Evolutionary conservation across 1,139 yeast species (phyloP).

Genomic region (Candida dubliniensis): DNA sequence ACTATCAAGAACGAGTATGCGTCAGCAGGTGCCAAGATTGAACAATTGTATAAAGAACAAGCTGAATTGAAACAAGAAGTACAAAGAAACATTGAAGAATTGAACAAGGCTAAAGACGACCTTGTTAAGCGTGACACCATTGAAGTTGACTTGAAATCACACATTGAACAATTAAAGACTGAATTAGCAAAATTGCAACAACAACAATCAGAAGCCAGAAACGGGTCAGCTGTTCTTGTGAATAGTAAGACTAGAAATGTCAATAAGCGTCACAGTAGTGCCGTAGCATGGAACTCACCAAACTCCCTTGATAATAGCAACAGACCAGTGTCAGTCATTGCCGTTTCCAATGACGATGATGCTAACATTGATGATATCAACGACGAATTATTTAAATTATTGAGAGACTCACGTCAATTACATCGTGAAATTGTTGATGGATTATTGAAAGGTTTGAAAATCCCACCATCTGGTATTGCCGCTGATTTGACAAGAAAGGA

Average conservation of each 20-base stretch:
- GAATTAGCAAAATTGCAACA: conserved; percentile 57
- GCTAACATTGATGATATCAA: conserved; percentile 67
- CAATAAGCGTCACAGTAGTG: conserved; percentile 45
- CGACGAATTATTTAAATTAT: conserved; percentile 66
- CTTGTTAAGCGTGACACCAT: conserved; percentile 64
- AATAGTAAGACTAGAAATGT: conserved; percentile 33
- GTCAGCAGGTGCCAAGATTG: conserved; percentile 62
- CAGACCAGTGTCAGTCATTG: conserved; percentile 61
- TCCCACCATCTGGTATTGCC: conserved; percentile 83
- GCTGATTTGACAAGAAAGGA: conserved; percentile 85
- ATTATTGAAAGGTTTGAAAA: conserved; percentile 79
- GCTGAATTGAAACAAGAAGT: conserved; percentile 64
- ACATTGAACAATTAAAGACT: conserved; percentile 66
- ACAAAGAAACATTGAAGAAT: conserved; percentile 57
- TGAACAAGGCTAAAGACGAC: conserved; percentile 61
- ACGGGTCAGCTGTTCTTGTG: conserved; percentile 15
- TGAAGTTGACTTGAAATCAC: conserved; percentile 67
- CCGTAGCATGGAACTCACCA: conserved; percentile 37
- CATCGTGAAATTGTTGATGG: conserved; percentile 89
- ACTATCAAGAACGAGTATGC: conserved; percentile 59
- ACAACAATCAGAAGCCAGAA: conserved; percentile 17
- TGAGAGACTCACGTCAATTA: conserved; percentile 77
- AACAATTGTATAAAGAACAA: conserved; percentile 65
- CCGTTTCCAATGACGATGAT: conserved; percentile 55
- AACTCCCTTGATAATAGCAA: conserved; percentile 37